A percentile compares a stretch with the other conserved stretches of the same genome.
These are phyloP conservation scores for Gynostemma pentaphyllum DNA, from an alignment of 306 rosid species.

Conservation along the genomic window DNA sequence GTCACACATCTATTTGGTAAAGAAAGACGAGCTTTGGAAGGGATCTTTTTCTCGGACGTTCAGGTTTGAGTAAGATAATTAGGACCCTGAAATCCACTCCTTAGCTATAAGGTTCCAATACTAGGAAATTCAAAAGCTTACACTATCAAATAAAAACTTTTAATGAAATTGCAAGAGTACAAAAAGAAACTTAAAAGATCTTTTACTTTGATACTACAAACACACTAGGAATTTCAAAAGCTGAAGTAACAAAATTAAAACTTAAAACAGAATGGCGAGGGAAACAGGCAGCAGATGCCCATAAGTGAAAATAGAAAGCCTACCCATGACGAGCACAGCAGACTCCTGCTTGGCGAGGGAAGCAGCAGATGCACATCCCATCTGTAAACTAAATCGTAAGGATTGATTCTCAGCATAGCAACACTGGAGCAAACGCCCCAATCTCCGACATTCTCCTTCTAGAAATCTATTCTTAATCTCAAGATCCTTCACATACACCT, in stretches of 20 bases:
- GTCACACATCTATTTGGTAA: neutral
- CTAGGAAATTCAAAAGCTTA: neutral
- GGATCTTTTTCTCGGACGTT: too few relatives aligned
- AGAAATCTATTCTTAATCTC: slow-evolving; percentile 69
- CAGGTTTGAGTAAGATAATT: too few relatives aligned
- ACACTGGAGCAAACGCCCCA: slow-evolving; percentile 80
- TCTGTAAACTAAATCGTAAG: slow-evolving; percentile 57
- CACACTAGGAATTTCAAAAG: neutral
- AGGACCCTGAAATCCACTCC: too few relatives aligned
- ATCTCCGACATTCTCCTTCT: slow-evolving; percentile 81
- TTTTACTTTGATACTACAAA: neutral
- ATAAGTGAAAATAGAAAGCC: slow-evolving; percentile 11
- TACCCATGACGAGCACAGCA: slow-evolving; percentile 99
- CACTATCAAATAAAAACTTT: too few relatives aligned
- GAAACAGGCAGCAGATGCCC: too few relatives aligned
- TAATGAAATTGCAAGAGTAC: too few relatives aligned
- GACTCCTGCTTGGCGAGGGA: slow-evolving; percentile 88
- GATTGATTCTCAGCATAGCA: slow-evolving; percentile 81
- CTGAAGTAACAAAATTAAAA: too few relatives aligned
- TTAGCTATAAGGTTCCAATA: too few relatives aligned
- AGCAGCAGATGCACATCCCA: slow-evolving; percentile 49
- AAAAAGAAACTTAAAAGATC: neutral
- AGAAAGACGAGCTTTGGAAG: too few relatives aligned
- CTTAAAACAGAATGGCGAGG: too few relatives aligned
- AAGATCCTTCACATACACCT: slow-evolving; percentile 50